Percentiles rank a stretch among this genome's conserved stretches.
Evolutionary conservation across 345 rosid genomes (phyloP).

Genomic region (Citrus australasica): DNA sequence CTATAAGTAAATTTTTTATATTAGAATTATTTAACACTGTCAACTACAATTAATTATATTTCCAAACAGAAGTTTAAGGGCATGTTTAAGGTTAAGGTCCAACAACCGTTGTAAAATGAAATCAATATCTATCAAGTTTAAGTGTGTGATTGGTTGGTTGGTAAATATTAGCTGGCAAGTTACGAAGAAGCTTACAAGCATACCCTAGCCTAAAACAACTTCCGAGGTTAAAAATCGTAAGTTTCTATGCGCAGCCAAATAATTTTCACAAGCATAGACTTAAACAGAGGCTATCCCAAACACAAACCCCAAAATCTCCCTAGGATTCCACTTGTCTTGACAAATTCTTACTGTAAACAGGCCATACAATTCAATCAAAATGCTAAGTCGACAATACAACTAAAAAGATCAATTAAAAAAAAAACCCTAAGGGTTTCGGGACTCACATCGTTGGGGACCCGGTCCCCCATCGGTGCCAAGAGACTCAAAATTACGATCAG

Average conservation of each 20-base stretch:
- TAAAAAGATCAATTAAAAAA: not conserved
- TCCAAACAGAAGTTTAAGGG: not conserved
- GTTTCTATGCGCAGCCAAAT: not conserved
- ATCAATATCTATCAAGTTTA: not conserved
- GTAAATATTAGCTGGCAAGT: no score
- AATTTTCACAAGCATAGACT: no score
- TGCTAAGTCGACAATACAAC: constrained; percentile 8
- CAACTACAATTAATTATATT: no score
- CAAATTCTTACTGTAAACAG: not conserved
- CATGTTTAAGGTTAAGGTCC: not conserved
- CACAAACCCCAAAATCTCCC: not conserved
- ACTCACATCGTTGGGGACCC: constrained; percentile 89
- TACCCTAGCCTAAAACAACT: not conserved
- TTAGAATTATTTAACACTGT: not conserved
- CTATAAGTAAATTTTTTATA: not conserved
- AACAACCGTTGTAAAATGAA: not conserved
- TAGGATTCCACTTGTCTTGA: not conserved
- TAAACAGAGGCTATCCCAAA: no score
- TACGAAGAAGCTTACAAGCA: not conserved
- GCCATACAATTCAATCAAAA: not conserved
- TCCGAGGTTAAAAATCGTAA: not conserved
- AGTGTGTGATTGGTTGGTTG: not conserved
- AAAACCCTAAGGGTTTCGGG: not conserved
- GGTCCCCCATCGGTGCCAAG: constrained; percentile 80
- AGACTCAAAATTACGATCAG: constrained; percentile 81